These are phyloP conservation scores for Solanum sejunctum DNA, from an alignment of 257 asterid genomes.

Conservation along the genomic window DNA sequence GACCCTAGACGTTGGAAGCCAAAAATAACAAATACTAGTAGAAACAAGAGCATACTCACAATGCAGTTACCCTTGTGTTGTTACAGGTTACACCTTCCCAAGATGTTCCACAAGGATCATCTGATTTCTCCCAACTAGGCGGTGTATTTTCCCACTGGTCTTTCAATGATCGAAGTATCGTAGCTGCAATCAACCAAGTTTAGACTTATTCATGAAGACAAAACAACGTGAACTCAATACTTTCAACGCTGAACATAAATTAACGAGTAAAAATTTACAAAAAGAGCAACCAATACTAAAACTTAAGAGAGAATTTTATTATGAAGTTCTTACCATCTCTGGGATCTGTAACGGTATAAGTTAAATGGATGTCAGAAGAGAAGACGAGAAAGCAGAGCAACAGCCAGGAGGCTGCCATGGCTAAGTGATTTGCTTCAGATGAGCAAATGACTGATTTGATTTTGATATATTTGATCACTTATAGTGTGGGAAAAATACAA, in stretches of 20 bases:
- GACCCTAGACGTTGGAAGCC: not conserved
- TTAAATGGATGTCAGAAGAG: not conserved
- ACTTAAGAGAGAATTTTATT: not conserved
- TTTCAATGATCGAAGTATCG: conserved; percentile 66
- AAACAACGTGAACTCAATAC: not conserved
- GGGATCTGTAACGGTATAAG: conserved; percentile 16
- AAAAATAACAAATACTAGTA: not conserved
- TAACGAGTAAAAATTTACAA: not conserved
- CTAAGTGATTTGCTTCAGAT: not conserved
- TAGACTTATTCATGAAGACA: not conserved
- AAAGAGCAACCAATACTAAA: not conserved
- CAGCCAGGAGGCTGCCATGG: conserved; percentile 29
- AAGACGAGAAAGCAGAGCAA: conserved; percentile 19
- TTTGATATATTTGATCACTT: not conserved
- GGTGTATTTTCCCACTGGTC: conserved; percentile 70
- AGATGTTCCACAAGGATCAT: conserved; percentile 56
- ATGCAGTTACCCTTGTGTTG: conserved; percentile 56
- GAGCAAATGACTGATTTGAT: not conserved
- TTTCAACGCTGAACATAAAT: not conserved
- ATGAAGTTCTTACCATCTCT: conserved; percentile 28
- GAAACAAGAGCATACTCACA: conserved; percentile 26
- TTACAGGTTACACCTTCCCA: conserved; percentile 90
- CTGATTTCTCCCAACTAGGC: conserved; percentile 60
- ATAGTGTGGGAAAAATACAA: not conserved
- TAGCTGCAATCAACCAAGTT: conserved; percentile 33